phyloP scores from a whole-genome alignment of 192 early-diverging fungal genomes.

The Geranomyces michiganensis region DNA sequence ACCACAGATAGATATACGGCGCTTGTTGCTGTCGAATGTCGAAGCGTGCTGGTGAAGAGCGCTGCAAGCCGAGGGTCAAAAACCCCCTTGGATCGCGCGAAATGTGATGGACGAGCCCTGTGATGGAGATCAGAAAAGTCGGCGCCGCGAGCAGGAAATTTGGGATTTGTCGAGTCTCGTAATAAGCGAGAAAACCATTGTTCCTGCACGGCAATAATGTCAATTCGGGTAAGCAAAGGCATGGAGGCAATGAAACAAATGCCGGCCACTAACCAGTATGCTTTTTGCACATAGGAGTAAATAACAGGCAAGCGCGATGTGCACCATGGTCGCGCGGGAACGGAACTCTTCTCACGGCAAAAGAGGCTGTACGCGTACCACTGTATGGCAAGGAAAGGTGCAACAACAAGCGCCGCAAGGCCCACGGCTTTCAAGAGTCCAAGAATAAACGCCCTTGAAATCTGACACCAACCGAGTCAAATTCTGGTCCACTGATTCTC shows the following conservation, averaged over 20 bases:
- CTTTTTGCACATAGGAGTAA: conserved; percentile 82
- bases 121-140: conserved; percentile 67
- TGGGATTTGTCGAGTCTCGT: conserved; percentile 78
- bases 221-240: conserved; percentile 11
- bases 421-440: background rate
- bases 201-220: conserved; percentile 59
- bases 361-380: conserved; percentile 49
- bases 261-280: conserved; percentile 71
- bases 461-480: too few relatives aligned
- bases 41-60: background rate
- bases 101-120: conserved; percentile 63
- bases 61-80: conserved; percentile 58
- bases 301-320: conserved; percentile 55
- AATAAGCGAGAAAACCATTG: conserved; percentile 84
- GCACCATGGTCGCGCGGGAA: conserved; percentile 70
- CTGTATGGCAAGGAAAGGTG: conserved; percentile 36
- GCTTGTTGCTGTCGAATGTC: conserved; percentile 23
- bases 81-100: conserved; percentile 55
- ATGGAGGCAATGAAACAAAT: background rate
- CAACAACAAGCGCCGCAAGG: conserved; percentile 20
- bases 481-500: too few relatives aligned
- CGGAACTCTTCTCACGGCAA: conserved; percentile 45
- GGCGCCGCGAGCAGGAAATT: conserved; percentile 88
- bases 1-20: conserved; percentile 74
- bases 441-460: too few relatives aligned